These are phyloP conservation scores for Candida lessepsii DNA, from an alignment of 805 yeast genomes.

Conservation along the genomic window DNA sequence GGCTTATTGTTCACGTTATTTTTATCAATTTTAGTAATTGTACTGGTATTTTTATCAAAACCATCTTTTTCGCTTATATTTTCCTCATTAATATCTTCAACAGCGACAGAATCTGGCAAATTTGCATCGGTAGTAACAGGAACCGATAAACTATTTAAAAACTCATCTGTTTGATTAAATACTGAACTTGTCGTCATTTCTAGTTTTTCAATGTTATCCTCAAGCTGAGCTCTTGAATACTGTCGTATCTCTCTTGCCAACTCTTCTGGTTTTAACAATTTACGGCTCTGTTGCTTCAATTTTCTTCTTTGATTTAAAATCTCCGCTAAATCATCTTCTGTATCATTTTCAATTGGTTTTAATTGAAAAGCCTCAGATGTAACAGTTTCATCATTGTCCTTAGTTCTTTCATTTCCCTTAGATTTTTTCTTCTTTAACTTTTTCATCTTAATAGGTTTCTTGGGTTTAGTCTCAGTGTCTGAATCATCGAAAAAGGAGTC, in stretches of 20 bases:
- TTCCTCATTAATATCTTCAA: conserved; percentile 1
- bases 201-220: conserved; percentile 15
- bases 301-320: conserved; percentile 20
- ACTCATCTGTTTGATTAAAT: conserved; percentile 45
- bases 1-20: neutral
- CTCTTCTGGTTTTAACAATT: conserved; percentile 28
- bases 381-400: conserved; percentile 15
- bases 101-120: neutral
- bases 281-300: conserved; percentile 27
- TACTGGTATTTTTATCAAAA: neutral
- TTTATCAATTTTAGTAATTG: neutral
- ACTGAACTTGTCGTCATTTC: conserved; percentile 17
- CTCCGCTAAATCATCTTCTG: conserved; percentile 26
- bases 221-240: conserved; percentile 20
- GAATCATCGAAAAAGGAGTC: conserved; percentile 12
- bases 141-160: conserved; percentile 25
- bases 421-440: conserved; percentile 42
- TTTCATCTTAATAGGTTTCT: conserved; percentile 36
- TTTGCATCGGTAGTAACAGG: no score
- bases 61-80: conserved; percentile 1
- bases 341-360: conserved; percentile 20
- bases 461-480: conserved; percentile 3
- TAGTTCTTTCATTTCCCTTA: conserved; percentile 25
- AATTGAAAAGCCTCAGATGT: conserved; percentile 31
- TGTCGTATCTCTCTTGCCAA: conserved; percentile 38